Percentiles rank a stretch among this genome's conserved stretches.
Evolutionary conservation across 2,329 filamentous ascomycete genomes (phyloP).

Genomic region (Golovinomyces cichoracearum): DNA sequence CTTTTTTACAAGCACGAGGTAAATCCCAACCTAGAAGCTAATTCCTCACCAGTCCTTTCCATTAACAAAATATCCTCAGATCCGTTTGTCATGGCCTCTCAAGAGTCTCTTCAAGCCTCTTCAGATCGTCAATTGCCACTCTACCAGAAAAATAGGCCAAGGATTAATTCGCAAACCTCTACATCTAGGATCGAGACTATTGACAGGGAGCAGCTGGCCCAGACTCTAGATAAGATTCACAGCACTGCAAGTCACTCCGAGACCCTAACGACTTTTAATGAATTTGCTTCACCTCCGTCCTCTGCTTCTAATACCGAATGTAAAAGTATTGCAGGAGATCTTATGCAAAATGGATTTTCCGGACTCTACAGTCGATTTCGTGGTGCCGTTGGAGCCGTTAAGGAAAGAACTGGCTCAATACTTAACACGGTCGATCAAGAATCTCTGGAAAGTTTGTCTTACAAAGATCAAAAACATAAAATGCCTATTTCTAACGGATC

Average conservation of each 20-base stretch:
- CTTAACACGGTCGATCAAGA: slow-evolving; percentile 18
- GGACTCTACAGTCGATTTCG: slow-evolving; percentile 69
- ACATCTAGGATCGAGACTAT: slow-evolving; percentile 18
- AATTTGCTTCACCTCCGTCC: slow-evolving; percentile 49
- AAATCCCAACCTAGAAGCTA: neutral
- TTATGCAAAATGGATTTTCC: slow-evolving; percentile 64
- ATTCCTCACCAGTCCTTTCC: neutral
- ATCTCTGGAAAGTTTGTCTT: slow-evolving; percentile 16
- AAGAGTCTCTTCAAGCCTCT: slow-evolving; percentile 10
- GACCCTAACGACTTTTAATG: slow-evolving; percentile 75
- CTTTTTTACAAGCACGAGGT: neutral
- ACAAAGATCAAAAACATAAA: too few relatives aligned
- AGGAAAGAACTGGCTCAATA: slow-evolving; percentile 21
- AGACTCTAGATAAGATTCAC: slow-evolving; percentile 68
- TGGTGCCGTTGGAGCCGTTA: slow-evolving; percentile 51
- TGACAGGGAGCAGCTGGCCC: slow-evolving; percentile 49
- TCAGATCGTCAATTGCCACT: slow-evolving; percentile 6
- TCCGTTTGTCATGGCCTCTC: slow-evolving; percentile 12
- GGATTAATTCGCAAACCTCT: slow-evolving; percentile 23
- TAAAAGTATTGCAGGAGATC: slow-evolving; percentile 43
- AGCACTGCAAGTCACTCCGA: slow-evolving; percentile 65
- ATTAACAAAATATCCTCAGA: neutral
- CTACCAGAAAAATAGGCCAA: slow-evolving; percentile 18
- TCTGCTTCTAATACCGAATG: slow-evolving; percentile 33
- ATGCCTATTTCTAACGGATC: slow-evolving; percentile 18